Conservation (phyloP, 2,329 filamentous ascomycete species). For the Domatiomyces catenatus region DNA sequence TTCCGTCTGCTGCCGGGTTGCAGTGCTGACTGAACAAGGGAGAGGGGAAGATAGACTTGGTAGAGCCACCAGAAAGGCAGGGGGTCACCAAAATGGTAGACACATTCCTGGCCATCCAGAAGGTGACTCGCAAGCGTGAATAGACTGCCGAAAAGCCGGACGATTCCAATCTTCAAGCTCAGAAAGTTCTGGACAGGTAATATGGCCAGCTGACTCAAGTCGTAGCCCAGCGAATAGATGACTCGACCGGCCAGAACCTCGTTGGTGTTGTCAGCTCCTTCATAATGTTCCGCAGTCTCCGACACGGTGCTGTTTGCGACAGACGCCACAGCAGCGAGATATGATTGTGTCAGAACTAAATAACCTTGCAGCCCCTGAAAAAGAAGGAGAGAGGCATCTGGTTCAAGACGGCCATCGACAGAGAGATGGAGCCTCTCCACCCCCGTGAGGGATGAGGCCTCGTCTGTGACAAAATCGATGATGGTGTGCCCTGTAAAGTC, state of each 20-base stretch:
- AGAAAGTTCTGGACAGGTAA: conserved; percentile 31
- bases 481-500: conserved; percentile 53
- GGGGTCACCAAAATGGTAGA: conserved; percentile 35
- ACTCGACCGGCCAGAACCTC: conserved; percentile 10
- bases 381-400: conserved; percentile 49
- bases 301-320: conserved; percentile 8
- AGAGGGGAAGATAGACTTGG: conserved; percentile 7
- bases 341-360: conserved; percentile 28
- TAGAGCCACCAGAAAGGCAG: conserved; percentile 22
- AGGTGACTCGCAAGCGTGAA: conserved; percentile 28
- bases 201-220: conserved; percentile 39
- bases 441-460: conserved; percentile 13
- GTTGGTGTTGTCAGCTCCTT: background rate
- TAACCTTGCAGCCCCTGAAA: conserved; percentile 33
- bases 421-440: conserved; percentile 36
- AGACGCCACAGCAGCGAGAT: conserved; percentile 33
- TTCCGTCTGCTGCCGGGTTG: background rate
- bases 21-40: background rate
- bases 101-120: conserved; percentile 34
- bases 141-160: conserved; percentile 12
- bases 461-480: conserved; percentile 54
- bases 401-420: conserved; percentile 55
- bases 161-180: conserved; percentile 5
- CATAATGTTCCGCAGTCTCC: conserved; percentile 5
- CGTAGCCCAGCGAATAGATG: conserved; percentile 52